Evolutionary conservation across 2,329 filamentous ascomycete species (phyloP).

Genomic region (Cryphonectria naterciae): DNA sequence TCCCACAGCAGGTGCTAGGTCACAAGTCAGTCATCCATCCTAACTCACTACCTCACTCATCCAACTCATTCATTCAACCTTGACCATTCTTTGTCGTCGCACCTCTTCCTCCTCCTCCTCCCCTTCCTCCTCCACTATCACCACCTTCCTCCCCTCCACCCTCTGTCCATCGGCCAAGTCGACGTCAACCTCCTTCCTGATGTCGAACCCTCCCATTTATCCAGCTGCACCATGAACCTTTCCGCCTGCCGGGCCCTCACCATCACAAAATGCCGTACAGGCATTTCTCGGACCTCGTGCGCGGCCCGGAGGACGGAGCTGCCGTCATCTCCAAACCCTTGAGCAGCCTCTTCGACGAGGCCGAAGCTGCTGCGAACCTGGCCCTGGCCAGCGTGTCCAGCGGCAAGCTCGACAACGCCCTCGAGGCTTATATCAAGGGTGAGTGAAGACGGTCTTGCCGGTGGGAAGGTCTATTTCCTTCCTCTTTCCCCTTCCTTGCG

Average conservation of each 20-base stretch:
- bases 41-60: background rate
- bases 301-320: constrained; percentile 16
- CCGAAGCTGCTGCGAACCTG: constrained; percentile 58
- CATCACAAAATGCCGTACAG: constrained; percentile 13
- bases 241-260: constrained; percentile 2
- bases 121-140: background rate
- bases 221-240: constrained; percentile 10
- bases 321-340: constrained; percentile 55
- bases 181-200: background rate
- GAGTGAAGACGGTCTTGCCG: background rate
- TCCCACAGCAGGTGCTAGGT: background rate
- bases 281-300: constrained; percentile 15
- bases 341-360: constrained; percentile 56
- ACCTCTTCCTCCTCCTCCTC: too few species aligned
- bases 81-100: background rate
- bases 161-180: background rate
- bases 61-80: background rate
- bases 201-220: background rate
- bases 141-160: background rate
- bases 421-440: constrained; percentile 79
- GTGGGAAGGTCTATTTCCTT: background rate
- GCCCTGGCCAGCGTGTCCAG: constrained; percentile 68
- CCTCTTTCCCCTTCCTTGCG: background rate
- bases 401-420: constrained; percentile 71
- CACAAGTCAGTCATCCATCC: background rate